Percentiles rank a stretch among this genome's conserved stretches.
These are phyloP conservation scores for Nakazawaea wickerhamii DNA, from an alignment of 805 yeast genomes.

Conservation along the genomic window DNA sequence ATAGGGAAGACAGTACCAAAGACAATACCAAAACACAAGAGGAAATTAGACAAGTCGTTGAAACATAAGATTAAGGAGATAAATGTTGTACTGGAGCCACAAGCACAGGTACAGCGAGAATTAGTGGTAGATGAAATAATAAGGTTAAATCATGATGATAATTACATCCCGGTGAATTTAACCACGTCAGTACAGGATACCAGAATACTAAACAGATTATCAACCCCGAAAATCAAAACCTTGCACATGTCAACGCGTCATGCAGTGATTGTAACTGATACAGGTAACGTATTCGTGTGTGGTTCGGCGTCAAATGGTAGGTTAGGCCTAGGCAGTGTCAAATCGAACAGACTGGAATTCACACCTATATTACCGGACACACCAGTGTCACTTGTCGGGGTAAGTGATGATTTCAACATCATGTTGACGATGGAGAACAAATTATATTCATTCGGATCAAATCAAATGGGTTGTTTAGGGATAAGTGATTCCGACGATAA, in stretches of 20 bases:
- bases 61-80: slow-evolving; percentile 12
- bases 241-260: slow-evolving; percentile 61
- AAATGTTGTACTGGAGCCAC: not conserved
- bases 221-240: slow-evolving; percentile 38
- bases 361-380: slow-evolving; percentile 33
- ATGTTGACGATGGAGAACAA: slow-evolving; percentile 46
- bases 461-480: slow-evolving; percentile 64
- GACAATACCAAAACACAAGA: slow-evolving; percentile 14
- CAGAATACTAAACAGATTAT: not conserved
- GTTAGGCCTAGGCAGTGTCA: slow-evolving; percentile 49
- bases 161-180: too few relatives aligned
- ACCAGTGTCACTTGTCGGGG: slow-evolving; percentile 33
- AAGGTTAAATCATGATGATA: not conserved
- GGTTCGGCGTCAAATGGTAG: slow-evolving; percentile 73
- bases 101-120: not conserved
- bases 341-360: slow-evolving; percentile 36
- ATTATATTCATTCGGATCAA: slow-evolving; percentile 79
- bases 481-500: not conserved
- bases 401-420: slow-evolving; percentile 66
- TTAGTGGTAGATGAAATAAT: not conserved
- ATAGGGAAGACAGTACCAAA: slow-evolving; percentile 9
- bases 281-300: slow-evolving; percentile 47
- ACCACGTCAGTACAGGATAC: too few relatives aligned
- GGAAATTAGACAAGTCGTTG: too few relatives aligned
- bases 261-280: slow-evolving; percentile 49